A percentile compares a stretch with the other conserved stretches of the same genome.
phyloP scores from a whole-genome alignment of 139 green algal genomes.

The Ulvella scutata region DNA sequence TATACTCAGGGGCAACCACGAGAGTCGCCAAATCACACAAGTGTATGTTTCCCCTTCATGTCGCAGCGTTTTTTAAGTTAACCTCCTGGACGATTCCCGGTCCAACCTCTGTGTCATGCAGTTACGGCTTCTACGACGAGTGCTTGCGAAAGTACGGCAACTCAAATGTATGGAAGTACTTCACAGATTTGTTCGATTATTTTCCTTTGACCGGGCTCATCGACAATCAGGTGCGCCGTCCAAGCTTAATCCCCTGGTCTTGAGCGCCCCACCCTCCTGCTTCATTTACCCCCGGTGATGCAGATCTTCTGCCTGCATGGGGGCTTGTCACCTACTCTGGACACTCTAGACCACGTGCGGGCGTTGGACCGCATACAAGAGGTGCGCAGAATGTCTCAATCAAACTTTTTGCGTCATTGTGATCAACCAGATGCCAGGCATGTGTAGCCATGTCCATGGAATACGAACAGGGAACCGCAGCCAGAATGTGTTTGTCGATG shows the following conservation, averaged over 20 bases:
- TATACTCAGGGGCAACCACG: constrained; percentile 96
- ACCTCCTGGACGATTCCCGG: neutral
- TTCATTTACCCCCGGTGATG: neutral
- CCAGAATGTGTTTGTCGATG: neutral
- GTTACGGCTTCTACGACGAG: constrained; percentile 99
- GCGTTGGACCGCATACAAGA: constrained; percentile 88
- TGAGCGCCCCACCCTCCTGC: neutral
- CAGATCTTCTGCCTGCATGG: constrained; percentile 97
- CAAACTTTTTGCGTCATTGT: no score
- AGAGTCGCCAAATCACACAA: constrained; percentile 96
- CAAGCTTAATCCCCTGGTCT: neutral
- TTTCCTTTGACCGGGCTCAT: constrained; percentile 91
- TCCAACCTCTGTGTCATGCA: constrained; percentile 15
- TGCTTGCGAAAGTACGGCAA: constrained; percentile 98
- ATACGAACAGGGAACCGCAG: no score
- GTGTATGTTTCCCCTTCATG: constrained; percentile 54
- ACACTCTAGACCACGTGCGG: constrained; percentile 92
- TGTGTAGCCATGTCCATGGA: no score
- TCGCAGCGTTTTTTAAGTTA: constrained; percentile 1
- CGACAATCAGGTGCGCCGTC: constrained; percentile 61
- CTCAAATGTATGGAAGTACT: constrained; percentile 93
- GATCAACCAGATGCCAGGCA: no score
- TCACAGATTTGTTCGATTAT: constrained; percentile 99
- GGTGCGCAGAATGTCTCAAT: no score
- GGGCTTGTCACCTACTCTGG: constrained; percentile 86